phyloP scores from a whole-genome alignment of 2,329 filamentous ascomycete genomes.

The Phyllosticta citriasiana region DNA sequence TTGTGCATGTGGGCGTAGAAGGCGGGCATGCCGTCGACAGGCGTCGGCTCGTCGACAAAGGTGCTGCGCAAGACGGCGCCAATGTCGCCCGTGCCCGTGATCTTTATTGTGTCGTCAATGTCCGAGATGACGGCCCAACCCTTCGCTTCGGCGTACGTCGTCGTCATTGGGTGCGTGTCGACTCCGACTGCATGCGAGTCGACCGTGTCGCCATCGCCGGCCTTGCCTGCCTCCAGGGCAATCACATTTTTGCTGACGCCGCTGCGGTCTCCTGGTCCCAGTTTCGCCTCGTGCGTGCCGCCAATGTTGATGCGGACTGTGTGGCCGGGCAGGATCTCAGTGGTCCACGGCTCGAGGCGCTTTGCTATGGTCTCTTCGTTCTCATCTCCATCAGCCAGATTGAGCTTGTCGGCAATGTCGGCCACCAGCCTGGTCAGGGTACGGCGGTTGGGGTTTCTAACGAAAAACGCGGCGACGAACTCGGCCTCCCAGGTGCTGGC shows the following conservation, averaged over 20 bases:
- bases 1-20: slow-evolving; percentile 60
- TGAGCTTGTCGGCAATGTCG: slow-evolving; percentile 59
- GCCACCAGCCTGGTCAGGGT: slow-evolving; percentile 59
- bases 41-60: slow-evolving; percentile 64
- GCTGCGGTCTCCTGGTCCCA: slow-evolving; percentile 62
- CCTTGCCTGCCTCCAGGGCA: slow-evolving; percentile 35
- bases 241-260: slow-evolving; percentile 61
- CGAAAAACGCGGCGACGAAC: slow-evolving; percentile 74
- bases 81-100: slow-evolving; percentile 72
- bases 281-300: slow-evolving; percentile 21
- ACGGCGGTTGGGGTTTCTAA: slow-evolving; percentile 53
- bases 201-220: slow-evolving; percentile 24
- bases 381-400: slow-evolving; percentile 43
- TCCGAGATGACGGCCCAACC: slow-evolving; percentile 86
- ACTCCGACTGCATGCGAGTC: slow-evolving; percentile 23
- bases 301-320: slow-evolving; percentile 56
- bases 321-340: slow-evolving; percentile 61
- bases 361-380: slow-evolving; percentile 52
- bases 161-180: slow-evolving; percentile 50
- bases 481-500: slow-evolving; percentile 61
- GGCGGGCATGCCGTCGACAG: slow-evolving; percentile 73
- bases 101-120: slow-evolving; percentile 91
- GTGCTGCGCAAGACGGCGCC: slow-evolving; percentile 74
- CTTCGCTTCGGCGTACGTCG: slow-evolving; percentile 61
- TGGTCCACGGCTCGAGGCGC: slow-evolving; percentile 67